Evolutionary conservation across 345 rosid genomes (phyloP).

Genomic region (Bruguiera gymnorhiza): DNA sequence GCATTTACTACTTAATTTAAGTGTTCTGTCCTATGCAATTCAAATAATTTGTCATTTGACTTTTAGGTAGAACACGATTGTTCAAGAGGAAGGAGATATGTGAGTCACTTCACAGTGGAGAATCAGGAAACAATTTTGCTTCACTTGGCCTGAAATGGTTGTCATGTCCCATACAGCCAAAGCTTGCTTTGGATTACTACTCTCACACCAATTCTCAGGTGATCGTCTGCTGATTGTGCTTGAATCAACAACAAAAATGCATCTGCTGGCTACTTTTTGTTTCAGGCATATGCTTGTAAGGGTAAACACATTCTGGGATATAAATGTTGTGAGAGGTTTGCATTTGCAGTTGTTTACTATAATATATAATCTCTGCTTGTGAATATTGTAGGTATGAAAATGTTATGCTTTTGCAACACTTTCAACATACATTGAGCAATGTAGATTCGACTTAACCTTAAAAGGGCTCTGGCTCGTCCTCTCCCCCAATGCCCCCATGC

Average conservation of each 20-base stretch:
- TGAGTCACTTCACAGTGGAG: conserved; percentile 20
- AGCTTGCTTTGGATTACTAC: conserved; percentile 18
- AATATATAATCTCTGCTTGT: conserved; percentile 39
- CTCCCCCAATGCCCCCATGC: not conserved
- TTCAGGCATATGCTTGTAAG: conserved; percentile 49
- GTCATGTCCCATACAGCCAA: conserved; percentile 27
- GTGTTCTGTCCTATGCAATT: not conserved
- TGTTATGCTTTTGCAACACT: conserved; percentile 36
- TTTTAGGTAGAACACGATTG: conserved; percentile 28
- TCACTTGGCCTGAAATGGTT: conserved; percentile 15
- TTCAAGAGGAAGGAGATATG: conserved; percentile 10
- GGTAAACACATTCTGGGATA: conserved; percentile 33
- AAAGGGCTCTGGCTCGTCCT: not conserved
- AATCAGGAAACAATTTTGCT: conserved; percentile 37
- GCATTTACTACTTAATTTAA: not conserved
- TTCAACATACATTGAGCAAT: conserved; percentile 26
- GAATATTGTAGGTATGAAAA: conserved; percentile 52
- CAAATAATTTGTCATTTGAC: not conserved
- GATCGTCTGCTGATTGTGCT: conserved; percentile 16
- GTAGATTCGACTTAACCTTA: conserved; percentile 19
- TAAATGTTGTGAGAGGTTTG: conserved; percentile 33
- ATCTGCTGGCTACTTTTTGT: conserved; percentile 43
- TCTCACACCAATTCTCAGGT: conserved; percentile 13
- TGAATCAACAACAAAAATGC: conserved; percentile 33
- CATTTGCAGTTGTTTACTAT: conserved; percentile 37